Percentiles rank a stretch among this genome's conserved stretches.
phyloP scores from a whole-genome alignment of 202 grass and related monocot genomes.

The Saccharum hybrid region DNA sequence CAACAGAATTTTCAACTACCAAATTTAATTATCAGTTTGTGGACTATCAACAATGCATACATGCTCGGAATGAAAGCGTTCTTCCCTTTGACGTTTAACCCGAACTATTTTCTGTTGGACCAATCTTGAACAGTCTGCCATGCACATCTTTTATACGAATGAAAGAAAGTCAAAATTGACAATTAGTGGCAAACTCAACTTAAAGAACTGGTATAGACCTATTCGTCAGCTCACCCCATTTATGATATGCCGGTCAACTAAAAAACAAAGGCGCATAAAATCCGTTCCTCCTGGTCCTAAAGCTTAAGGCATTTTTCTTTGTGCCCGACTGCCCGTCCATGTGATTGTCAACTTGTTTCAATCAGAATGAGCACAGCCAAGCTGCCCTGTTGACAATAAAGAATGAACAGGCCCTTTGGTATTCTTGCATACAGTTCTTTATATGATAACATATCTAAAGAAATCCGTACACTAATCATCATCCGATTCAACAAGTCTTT shows the following conservation, averaged over 20 bases:
- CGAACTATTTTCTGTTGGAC: constrained; percentile 9
- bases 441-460: not conserved
- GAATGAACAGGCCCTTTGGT: not conserved
- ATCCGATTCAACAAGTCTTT: constrained; percentile 7
- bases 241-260: constrained; percentile 29
- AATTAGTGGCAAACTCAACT: constrained; percentile 38
- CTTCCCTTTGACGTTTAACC: constrained; percentile 17
- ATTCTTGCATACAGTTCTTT: no score
- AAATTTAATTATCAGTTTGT: not conserved
- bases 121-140: not conserved
- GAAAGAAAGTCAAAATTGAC: constrained; percentile 32
- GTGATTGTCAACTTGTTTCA: constrained; percentile 28
- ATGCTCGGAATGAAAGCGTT: not conserved
- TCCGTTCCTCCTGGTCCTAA: not conserved
- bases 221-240: constrained; percentile 13
- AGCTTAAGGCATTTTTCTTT: not conserved
- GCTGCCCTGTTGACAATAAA: not conserved
- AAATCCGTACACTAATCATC: constrained; percentile 2
- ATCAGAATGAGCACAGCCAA: not conserved
- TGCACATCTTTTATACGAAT: not conserved
- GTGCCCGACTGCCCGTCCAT: not conserved
- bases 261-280: constrained; percentile 22
- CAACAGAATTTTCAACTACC: not conserved
- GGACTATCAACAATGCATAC: not conserved
- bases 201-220: not conserved